Conservation (phyloP, 2,329 filamentous ascomycete genomes). For the Aspergillus aculeatinus region DNA sequence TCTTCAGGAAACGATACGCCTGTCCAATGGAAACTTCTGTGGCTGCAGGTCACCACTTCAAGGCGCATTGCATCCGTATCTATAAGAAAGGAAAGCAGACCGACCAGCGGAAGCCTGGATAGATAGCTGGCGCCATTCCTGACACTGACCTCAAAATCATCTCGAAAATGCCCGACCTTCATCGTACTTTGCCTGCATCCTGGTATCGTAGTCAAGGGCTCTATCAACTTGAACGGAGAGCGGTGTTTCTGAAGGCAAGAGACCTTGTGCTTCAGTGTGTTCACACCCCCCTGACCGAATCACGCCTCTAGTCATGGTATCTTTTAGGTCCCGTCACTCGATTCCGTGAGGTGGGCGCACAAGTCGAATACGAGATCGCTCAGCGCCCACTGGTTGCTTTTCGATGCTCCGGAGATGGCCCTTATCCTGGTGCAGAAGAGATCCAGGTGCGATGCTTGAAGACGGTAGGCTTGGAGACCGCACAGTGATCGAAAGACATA, state of each 20-base stretch:
- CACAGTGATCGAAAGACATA: background rate
- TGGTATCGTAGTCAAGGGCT: constrained; percentile 53
- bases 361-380: constrained; percentile 52
- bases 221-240: constrained; percentile 52
- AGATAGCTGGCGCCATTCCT: background rate
- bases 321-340: constrained; percentile 54
- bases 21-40: constrained; percentile 16
- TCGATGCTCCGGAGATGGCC: constrained; percentile 32
- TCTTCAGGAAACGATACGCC: constrained; percentile 34
- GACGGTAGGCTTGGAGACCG: constrained; percentile 26
- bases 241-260: constrained; percentile 50
- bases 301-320: constrained; percentile 49
- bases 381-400: constrained; percentile 45
- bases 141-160: background rate
- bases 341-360: constrained; percentile 44
- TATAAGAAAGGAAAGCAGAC: background rate
- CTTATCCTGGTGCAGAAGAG: constrained; percentile 33
- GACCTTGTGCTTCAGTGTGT: background rate
- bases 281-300: background rate
- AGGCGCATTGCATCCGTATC: constrained; percentile 15
- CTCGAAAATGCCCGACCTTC: constrained; percentile 32
- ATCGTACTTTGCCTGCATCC: constrained; percentile 51
- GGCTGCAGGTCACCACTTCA: background rate
- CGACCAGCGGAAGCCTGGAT: background rate
- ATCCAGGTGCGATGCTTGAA: constrained; percentile 41